phyloP scores from a whole-genome alignment of 2,329 filamentous ascomycete genomes.

The Pezicula neosporulosa region DNA sequence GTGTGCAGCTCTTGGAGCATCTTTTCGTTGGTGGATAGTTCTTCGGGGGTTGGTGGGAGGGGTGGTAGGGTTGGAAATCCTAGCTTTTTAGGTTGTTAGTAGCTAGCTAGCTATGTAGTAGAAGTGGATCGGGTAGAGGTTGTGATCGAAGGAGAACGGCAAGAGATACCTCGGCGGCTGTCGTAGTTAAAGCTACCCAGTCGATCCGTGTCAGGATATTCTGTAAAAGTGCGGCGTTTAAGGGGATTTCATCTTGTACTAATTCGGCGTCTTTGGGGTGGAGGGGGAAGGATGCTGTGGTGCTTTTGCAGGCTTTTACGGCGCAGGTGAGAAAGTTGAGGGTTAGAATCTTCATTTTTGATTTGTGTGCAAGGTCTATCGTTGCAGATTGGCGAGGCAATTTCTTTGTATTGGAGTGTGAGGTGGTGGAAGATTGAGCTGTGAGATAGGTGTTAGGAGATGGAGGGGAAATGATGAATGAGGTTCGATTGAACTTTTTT shows the following conservation, averaged over 20 bases:
- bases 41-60: conserved; percentile 57
- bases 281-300: conserved; percentile 77
- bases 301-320: conserved; percentile 88
- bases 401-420: not conserved
- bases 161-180: conserved; percentile 67
- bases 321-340: conserved; percentile 97
- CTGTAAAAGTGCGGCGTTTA: conserved; percentile 75
- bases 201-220: conserved; percentile 87
- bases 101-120: not conserved
- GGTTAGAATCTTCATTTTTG: conserved; percentile 84
- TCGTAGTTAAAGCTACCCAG: conserved; percentile 76
- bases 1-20: conserved; percentile 75
- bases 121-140: conserved; percentile 5
- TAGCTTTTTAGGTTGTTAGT: conserved; percentile 50
- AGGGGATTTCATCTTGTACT: conserved; percentile 75
- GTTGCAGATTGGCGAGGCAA: not conserved
- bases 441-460: not conserved
- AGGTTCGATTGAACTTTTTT: conserved; percentile 6
- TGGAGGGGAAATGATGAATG: not conserved
- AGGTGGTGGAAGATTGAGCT: not conserved
- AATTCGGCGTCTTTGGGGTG: conserved; percentile 92
- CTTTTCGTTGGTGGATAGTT: conserved; percentile 63
- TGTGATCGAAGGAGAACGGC: conserved; percentile 3
- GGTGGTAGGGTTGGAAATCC: conserved; percentile 73
- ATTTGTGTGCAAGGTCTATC: not conserved